A percentile compares a stretch with the other conserved stretches of the same genome.
These are phyloP conservation scores for Malus asiatica DNA, from an alignment of 306 rosid species.

Conservation along the genomic window DNA sequence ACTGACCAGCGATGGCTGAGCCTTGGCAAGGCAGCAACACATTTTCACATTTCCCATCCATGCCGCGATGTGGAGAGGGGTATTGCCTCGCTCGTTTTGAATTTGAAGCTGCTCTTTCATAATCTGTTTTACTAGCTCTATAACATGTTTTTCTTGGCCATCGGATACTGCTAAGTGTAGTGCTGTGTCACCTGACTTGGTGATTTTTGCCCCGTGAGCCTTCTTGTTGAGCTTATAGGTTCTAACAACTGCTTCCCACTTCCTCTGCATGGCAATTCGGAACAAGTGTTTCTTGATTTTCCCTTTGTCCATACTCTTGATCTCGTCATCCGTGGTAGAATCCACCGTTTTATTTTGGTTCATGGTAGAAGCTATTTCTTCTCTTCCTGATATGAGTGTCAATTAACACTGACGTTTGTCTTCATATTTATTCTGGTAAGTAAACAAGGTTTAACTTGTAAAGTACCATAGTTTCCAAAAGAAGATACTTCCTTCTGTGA, in stretches of 20 bases:
- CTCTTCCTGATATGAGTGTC: too few relatives aligned
- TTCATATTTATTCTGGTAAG: too few relatives aligned
- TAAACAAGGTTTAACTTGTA: too few relatives aligned
- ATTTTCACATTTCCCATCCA: background rate
- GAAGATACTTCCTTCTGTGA: too few relatives aligned
- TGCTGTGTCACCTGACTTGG: background rate
- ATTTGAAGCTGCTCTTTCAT: background rate
- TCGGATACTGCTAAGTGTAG: background rate
- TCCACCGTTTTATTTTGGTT: too few relatives aligned
- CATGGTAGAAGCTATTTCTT: too few relatives aligned
- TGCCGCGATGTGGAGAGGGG: background rate
- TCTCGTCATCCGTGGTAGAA: too few relatives aligned
- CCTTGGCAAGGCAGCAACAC: background rate
- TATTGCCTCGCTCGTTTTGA: background rate
- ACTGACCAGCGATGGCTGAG: accelerated
- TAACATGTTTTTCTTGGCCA: background rate
- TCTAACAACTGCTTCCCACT: background rate
- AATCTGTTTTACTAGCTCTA: background rate
- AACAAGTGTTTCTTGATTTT: background rate
- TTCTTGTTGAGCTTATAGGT: background rate
- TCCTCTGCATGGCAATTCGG: background rate
- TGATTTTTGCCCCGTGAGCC: background rate
- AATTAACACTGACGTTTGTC: too few relatives aligned
- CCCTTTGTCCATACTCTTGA: too few relatives aligned
- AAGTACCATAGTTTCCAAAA: too few relatives aligned